Evolutionary conservation across 148 eudicot genomes (phyloP).

Genomic region (Selenicereus undatus): DNA sequence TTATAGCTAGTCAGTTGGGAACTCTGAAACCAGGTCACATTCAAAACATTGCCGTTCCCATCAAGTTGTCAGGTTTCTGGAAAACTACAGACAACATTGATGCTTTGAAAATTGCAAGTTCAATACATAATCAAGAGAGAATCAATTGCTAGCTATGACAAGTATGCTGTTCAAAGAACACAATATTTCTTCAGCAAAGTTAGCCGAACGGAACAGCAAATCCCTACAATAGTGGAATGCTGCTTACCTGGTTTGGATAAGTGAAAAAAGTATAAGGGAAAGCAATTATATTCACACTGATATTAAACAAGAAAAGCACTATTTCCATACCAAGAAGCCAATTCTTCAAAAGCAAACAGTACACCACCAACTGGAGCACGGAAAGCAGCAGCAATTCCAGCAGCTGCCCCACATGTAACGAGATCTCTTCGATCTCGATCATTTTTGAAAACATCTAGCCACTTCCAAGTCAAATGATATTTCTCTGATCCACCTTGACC

Average conservation of each 20-base stretch:
- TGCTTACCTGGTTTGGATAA: not conserved
- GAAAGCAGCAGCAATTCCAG: conserved; percentile 94
- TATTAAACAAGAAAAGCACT: not conserved
- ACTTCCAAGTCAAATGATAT: conserved; percentile 65
- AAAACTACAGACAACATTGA: not conserved
- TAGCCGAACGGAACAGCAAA: too few relatives aligned
- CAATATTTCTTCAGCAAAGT: not conserved
- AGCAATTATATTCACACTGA: not conserved
- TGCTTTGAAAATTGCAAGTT: too few relatives aligned
- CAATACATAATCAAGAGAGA: too few relatives aligned
- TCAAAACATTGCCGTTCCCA: not conserved
- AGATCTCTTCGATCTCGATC: conserved; percentile 90
- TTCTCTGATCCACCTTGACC: conserved; percentile 89
- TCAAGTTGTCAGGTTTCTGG: not conserved
- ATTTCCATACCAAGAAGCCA: conserved; percentile 83
- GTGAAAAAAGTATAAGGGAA: not conserved
- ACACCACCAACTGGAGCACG: conserved; percentile 98
- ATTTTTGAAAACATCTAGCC: conserved; percentile 76
- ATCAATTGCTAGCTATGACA: too few relatives aligned
- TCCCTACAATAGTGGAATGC: too few relatives aligned
- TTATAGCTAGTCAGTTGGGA: not conserved
- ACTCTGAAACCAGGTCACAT: not conserved
- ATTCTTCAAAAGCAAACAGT: conserved; percentile 92
- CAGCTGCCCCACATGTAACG: conserved; percentile 90
- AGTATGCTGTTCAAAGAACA: not conserved